A percentile compares a stretch with the other conserved stretches of the same genome.
Conservation (phyloP, 768 basidiomycete genomes). For the Chalciporus chontae region DNA sequence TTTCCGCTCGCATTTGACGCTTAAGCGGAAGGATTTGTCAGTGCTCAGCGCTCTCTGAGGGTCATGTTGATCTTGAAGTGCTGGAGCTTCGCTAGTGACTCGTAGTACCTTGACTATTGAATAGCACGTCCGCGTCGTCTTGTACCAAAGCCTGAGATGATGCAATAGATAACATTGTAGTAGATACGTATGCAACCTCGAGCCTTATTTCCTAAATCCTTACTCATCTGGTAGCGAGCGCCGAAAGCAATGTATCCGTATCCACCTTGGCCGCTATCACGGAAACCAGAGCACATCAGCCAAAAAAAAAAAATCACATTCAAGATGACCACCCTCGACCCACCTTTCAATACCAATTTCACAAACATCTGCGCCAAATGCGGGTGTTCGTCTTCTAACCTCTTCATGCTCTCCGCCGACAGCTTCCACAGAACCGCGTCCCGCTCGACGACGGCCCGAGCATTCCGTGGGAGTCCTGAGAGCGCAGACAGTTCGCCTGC, state of each 20-base stretch:
- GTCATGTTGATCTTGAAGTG: too few species aligned
- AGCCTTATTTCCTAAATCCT: too few species aligned
- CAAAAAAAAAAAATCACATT: neutral
- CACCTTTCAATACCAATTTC: slow-evolving; percentile 72
- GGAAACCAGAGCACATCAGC: neutral
- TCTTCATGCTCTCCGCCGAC: slow-evolving; percentile 50
- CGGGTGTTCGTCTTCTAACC: slow-evolving; percentile 67
- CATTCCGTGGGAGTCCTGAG: slow-evolving; percentile 75
- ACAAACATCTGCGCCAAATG: slow-evolving; percentile 62
- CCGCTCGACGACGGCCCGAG: slow-evolving; percentile 79
- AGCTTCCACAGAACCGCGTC: slow-evolving; percentile 82
- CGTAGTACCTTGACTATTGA: too few species aligned
- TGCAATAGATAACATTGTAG: neutral
- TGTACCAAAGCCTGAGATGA: too few species aligned
- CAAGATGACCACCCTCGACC: slow-evolving; percentile 13
- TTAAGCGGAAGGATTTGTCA: too few species aligned
- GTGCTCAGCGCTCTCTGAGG: too few species aligned
- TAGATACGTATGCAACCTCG: too few species aligned
- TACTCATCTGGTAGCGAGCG: slow-evolving; percentile 47
- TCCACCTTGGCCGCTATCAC: slow-evolving; percentile 59
- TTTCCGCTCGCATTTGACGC: too few species aligned
- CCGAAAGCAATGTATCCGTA: slow-evolving; percentile 57
- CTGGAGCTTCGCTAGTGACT: too few species aligned
- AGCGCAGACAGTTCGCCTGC: slow-evolving; percentile 90
- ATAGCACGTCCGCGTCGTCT: too few species aligned